Base-by-base conservation (phyloP, 2,329 filamentous ascomycete species). In the Neonectria hederae region DNA sequence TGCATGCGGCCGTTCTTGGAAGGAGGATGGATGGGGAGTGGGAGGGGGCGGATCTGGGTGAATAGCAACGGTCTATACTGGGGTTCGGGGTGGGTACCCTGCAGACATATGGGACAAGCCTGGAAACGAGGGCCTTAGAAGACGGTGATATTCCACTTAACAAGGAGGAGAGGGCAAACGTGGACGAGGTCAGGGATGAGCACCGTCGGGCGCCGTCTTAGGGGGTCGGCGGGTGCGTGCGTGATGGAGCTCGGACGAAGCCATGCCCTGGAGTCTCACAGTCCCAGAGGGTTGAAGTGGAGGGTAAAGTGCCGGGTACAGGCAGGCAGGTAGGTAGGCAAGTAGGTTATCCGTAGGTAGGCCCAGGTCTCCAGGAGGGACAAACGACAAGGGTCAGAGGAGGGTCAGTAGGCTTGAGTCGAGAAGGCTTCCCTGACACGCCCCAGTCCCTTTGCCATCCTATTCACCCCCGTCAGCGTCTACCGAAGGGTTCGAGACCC, bases 1-100 rank as follows among this genome's bases (percentile, higher is more conserved):
- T 78, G 79, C 77, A 80, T 78, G 79, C 78, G 78, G 78, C 82
- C 81, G 75, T 78, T 81, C 80, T 82, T 77, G 82, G 82, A 83
- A 84, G 82, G 81, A 83, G 82, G 79, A 77, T 65, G 82, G 79
- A 77, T 65, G 57, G 64, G 65, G 65, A 69, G 62, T 66, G 69
- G 72, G 71, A 72, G 69, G 71, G 66, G 71, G 71, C 65, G 67
- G 69, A 69, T 71, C 63, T 72, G 65, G 51, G 54, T 67, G 71
- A 72, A 72, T 65, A 67, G 70, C 66, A 66, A 67, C 69, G 65
- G 69, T 63, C 71, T 70, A 68, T 68, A 63, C 63, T 66, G 62
- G 67, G 73, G 65, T 66, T 65, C 61, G 48, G 64, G 46, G 65
- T 67, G 67, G 69, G 69, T 71, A 67, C 63, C 65, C 65, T 69